These are phyloP conservation scores for Phytophthora litchii DNA, from an alignment of 352 stramenopile species.

Conservation along the genomic window DNA sequence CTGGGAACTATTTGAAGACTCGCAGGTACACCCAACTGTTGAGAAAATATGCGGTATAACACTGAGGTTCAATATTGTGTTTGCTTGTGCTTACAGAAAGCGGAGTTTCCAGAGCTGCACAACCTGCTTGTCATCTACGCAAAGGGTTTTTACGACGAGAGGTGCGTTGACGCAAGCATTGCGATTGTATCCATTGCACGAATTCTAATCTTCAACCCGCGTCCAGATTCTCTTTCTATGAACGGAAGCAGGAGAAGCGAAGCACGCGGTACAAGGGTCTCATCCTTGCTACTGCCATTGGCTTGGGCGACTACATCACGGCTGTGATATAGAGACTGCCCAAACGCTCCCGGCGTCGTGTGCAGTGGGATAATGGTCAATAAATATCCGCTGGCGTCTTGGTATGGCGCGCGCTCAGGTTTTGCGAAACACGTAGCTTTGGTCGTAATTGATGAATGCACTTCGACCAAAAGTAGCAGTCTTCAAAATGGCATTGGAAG, in stretches of 20 bases:
- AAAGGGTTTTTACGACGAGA: constrained; percentile 74
- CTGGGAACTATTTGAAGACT: constrained; percentile 69
- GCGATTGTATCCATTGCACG: neutral
- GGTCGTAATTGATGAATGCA: no score
- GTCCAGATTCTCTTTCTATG: constrained; percentile 57
- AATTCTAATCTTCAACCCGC: neutral
- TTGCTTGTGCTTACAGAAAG: constrained; percentile 36
- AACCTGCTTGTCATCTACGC: constrained; percentile 65
- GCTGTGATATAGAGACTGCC: constrained; percentile 39
- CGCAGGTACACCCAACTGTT: constrained; percentile 37
- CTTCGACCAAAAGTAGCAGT: no score
- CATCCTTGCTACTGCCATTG: constrained; percentile 50
- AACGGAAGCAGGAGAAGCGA: constrained; percentile 61
- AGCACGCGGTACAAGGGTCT: constrained; percentile 63
- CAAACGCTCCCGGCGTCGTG: neutral
- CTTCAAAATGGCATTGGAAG: no score
- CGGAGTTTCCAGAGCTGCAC: constrained; percentile 66
- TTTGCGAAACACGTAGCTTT: no score
- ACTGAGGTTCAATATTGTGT: neutral
- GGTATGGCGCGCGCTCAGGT: no score
- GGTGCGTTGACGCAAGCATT: constrained; percentile 27
- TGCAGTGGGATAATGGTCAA: neutral
- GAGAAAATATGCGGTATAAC: neutral
- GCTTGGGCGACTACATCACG: constrained; percentile 61
- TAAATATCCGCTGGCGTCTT: neutral